Percentiles rank a stretch among this genome's conserved stretches.
These are phyloP conservation scores for Paramecium bursaria DNA, from an alignment of 73 alveolate species.

Conservation along the genomic window DNA sequence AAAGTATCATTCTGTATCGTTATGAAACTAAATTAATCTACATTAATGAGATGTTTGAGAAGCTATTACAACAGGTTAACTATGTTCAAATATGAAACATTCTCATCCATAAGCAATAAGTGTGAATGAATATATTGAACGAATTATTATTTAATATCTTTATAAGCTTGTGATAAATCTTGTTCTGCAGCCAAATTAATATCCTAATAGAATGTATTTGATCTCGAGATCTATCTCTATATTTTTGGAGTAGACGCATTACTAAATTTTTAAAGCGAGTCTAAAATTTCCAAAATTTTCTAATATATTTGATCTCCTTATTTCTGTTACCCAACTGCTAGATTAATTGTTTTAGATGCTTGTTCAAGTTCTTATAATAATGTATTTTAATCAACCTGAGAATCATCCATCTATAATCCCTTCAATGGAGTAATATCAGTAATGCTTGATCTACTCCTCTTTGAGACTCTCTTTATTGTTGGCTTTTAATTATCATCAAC, in stretches of 20 bases:
- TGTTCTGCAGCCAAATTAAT: not conserved
- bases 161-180: constrained; percentile 21
- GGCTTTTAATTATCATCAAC: not conserved
- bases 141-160: constrained; percentile 5
- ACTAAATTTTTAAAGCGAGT: not conserved
- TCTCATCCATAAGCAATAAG: constrained; percentile 52
- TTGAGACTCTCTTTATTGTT: not conserved
- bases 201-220: not conserved
- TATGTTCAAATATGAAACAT: constrained; percentile 23
- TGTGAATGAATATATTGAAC: constrained; percentile 34
- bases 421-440: constrained; percentile 50
- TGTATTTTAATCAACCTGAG: not conserved
- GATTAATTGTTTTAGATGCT: constrained; percentile 14
- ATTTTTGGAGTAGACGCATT: not conserved
- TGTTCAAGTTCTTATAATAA: constrained; percentile 12
- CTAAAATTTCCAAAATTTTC: constrained; percentile 11
- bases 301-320: constrained; percentile 19
- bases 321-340: not conserved
- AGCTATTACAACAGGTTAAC: not conserved
- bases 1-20: not conserved
- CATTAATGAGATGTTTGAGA: not conserved
- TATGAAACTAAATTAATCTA: constrained; percentile 31
- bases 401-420: constrained; percentile 11
- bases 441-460: constrained; percentile 47
- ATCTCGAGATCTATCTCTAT: not conserved